Evolutionary conservation across 768 basidiomycete genomes (phyloP).

Genomic region (Leccinum sublutescens): DNA sequence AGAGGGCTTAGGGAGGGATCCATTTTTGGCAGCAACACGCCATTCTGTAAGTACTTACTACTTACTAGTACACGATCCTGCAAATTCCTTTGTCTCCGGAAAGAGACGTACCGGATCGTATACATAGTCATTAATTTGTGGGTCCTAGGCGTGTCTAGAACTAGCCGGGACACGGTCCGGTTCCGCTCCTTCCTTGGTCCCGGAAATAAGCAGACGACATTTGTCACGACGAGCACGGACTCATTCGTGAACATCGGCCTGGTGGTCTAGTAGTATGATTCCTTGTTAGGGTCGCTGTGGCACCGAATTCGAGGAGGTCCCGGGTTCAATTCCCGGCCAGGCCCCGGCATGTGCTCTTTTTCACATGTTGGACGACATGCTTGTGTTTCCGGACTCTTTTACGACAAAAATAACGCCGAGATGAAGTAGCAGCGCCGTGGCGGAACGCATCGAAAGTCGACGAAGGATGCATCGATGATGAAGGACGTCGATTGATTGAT

Average conservation of each 20-base stretch:
- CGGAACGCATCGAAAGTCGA: conserved; percentile 12
- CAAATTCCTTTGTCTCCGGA: neutral
- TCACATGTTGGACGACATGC: neutral
- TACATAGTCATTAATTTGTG: neutral
- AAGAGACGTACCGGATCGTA: neutral
- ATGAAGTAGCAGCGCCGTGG: conserved; percentile 25
- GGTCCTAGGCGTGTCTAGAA: neutral
- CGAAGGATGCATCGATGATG: conserved; percentile 9
- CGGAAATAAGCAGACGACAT: neutral
- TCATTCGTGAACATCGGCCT: conserved; percentile 34
- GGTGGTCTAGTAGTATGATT: conserved; percentile 67
- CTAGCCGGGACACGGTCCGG: neutral
- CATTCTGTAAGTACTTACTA: neutral
- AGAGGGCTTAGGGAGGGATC: conserved; percentile 8
- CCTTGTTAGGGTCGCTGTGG: conserved; percentile 49
- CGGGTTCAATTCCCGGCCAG: conserved; percentile 87
- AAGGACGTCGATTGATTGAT: conserved; percentile 25
- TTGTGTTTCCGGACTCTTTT: conserved; percentile 10
- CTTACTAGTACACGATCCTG: neutral
- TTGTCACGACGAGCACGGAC: neutral
- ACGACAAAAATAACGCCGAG: conserved; percentile 31
- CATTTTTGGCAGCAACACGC: conserved; percentile 14
- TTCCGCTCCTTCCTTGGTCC: neutral
- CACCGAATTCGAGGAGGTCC: conserved; percentile 62
- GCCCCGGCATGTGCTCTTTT: conserved; percentile 34